These are phyloP conservation scores for Calonectria pauciramosa DNA, from an alignment of 2,329 filamentous ascomycete species.

Conservation along the genomic window DNA sequence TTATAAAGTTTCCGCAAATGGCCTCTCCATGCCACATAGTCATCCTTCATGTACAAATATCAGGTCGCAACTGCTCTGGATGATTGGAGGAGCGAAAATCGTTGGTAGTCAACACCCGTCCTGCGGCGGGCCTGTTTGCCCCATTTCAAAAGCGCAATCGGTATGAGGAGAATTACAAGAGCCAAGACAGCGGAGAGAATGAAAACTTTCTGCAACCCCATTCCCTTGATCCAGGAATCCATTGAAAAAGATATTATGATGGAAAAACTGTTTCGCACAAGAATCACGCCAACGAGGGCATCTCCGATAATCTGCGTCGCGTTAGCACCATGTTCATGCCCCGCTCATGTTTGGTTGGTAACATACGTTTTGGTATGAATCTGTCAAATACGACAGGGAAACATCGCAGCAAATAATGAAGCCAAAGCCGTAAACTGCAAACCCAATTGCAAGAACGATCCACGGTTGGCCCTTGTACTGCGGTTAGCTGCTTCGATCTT, in stretches of 20 bases:
- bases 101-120: background rate
- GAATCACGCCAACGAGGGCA: slow-evolving; percentile 40
- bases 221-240: slow-evolving; percentile 39
- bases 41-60: background rate
- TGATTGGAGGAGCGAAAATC: background rate
- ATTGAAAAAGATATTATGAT: slow-evolving; percentile 39
- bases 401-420: slow-evolving; percentile 52
- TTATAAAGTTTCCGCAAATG: background rate
- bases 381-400: slow-evolving; percentile 51
- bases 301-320: slow-evolving; percentile 41
- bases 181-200: background rate
- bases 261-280: slow-evolving; percentile 41
- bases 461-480: slow-evolving; percentile 52
- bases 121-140: background rate
- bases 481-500: background rate
- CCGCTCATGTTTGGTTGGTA: background rate
- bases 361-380: slow-evolving; percentile 53
- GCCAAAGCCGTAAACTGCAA: slow-evolving; percentile 53
- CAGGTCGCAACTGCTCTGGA: background rate
- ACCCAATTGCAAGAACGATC: slow-evolving; percentile 53
- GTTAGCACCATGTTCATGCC: background rate
- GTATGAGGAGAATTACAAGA: background rate
- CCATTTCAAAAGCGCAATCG: background rate
- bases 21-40: background rate
- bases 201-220: slow-evolving; percentile 32